These are phyloP conservation scores for Phaeodactylum tricornutum DNA, from an alignment of 108 stramenopile species.

Conservation along the genomic window DNA sequence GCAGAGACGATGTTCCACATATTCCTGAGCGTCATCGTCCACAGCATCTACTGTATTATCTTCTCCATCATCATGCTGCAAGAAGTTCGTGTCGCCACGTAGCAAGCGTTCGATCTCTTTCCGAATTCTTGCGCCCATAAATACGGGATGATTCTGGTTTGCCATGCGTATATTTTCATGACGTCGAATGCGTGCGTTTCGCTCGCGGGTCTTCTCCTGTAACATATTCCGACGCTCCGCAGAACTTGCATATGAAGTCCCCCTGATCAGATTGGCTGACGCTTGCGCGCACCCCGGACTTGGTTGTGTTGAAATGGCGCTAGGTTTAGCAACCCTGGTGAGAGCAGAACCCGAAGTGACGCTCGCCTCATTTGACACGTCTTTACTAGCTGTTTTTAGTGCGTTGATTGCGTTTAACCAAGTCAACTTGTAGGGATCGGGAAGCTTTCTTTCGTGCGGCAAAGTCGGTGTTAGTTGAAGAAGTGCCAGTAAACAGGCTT, in stretches of 20 bases:
- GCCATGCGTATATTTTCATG: constrained; percentile 71
- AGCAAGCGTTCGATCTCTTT: constrained; percentile 55
- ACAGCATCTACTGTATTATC: constrained; percentile 32
- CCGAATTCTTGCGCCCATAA: constrained; percentile 52
- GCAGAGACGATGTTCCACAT: constrained; percentile 48
- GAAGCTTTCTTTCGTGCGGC: constrained; percentile 85
- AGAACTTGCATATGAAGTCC: constrained; percentile 17
- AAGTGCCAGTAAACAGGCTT: constrained; percentile 80
- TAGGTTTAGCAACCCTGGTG: no score
- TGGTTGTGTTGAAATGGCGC: constrained; percentile 10
- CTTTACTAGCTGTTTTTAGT: constrained; percentile 12
- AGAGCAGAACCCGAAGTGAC: background rate
- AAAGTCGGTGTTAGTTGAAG: constrained; percentile 60
- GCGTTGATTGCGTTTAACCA: constrained; percentile 63
- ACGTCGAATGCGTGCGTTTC: constrained; percentile 44
- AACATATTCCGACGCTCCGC: constrained; percentile 36
- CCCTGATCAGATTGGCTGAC: constrained; percentile 25
- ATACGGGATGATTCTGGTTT: constrained; percentile 64
- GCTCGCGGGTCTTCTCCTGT: constrained; percentile 25
- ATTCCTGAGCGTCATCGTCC: constrained; percentile 10
- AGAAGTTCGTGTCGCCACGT: constrained; percentile 24
- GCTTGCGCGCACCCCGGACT: constrained; percentile 23
- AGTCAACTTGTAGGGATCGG: constrained; percentile 85
- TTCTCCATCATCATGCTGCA: constrained; percentile 7
- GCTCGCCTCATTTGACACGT: background rate